phyloP scores from a whole-genome alignment of 371 early-diverging fungal genomes.

The Synchytrium microbalum region DNA sequence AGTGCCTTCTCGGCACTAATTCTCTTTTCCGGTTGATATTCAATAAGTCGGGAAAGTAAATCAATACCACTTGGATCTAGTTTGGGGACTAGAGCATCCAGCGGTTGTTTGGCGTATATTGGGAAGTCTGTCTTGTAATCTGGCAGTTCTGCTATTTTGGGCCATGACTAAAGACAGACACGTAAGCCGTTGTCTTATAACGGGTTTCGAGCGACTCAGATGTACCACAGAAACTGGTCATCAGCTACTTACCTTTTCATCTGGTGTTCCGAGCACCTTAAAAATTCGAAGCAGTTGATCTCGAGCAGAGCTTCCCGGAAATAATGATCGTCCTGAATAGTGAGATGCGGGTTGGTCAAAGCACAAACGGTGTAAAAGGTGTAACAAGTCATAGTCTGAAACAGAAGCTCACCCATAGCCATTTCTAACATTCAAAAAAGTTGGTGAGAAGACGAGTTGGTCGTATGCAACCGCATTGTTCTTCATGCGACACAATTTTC shows the following conservation, averaged over 20 bases:
- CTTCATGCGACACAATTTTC: too few species aligned
- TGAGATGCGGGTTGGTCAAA: neutral
- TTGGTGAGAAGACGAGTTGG: neutral
- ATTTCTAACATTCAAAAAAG: neutral
- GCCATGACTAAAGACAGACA: conserved; percentile 64
- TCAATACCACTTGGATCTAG: conserved; percentile 68
- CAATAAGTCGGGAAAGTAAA: conserved; percentile 66
- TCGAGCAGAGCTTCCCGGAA: conserved; percentile 87
- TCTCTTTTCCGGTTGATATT: conserved; percentile 74
- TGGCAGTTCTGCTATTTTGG: conserved; percentile 74
- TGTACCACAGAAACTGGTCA: neutral
- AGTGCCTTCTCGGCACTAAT: conserved; percentile 82
- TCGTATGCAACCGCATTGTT: neutral
- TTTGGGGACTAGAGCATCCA: conserved; percentile 64
- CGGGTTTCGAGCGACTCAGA: too few species aligned
- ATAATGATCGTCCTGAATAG: conserved; percentile 86
- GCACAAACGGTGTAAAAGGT: neutral
- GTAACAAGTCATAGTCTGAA: too few species aligned
- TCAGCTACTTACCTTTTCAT: conserved; percentile 32
- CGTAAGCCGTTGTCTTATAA: too few species aligned
- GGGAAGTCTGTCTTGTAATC: conserved; percentile 78
- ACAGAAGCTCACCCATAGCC: neutral
- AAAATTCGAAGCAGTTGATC: conserved; percentile 63
- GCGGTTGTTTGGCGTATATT: conserved; percentile 56
- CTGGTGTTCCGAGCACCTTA: conserved; percentile 79